Evolutionary conservation across 768 basidiomycete species (phyloP), one percentile per base, ranked within the genome.

Genomic region (Dacryopinax spathularia): DNA sequence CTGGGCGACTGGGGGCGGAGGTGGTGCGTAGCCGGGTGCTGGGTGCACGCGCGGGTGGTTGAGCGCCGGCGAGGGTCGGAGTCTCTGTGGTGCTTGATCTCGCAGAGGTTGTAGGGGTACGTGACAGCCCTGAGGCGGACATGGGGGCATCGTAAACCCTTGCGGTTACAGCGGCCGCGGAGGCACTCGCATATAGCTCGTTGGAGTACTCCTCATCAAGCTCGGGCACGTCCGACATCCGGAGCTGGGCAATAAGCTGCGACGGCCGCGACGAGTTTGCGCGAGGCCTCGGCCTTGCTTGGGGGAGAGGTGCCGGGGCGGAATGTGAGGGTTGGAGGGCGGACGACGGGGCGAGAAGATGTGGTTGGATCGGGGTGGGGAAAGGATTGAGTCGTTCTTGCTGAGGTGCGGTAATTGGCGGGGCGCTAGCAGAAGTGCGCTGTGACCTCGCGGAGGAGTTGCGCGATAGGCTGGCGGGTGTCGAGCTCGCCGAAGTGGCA

Each of bases 401-500:
- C n/a, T n/a, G n/a, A n/a, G n/a, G n/a, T n/a, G n/a, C n/a, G n/a
- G n/a, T n/a, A n/a, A n/a, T n/a, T n/a, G n/a, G n/a, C n/a, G n/a
- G n/a, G n/a, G n/a, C n/a, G n/a, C n/a, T n/a, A n/a, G n/a, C n/a
- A n/a, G 89, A 41, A 84, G 84, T 65, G 88, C 87, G 34, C 82
- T 89, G 43, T 87, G 88, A 83, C 91, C 91, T 1, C 80, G 91
- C 29, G 80, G 80, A 41, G 18, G 18, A 15, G 7, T 22, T 41
- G 39, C 18, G 35, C 10, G 18, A 41, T 5, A 41, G 39, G 18
- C 5, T 15, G 16, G 78, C 91, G 34, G 85, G 83, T 37, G 70
- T 78, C 25, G 75, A 74, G 18, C 33, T 20, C 31, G 74, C 73
- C 62, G 66, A 68, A 18, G 72, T 71, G 16, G 69, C 69, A 56